Percentiles rank a stretch among this genome's conserved stretches.
Evolutionary conservation across 192 early-diverging fungal genomes (phyloP).

Genomic region (Coemansia sp.): DNA sequence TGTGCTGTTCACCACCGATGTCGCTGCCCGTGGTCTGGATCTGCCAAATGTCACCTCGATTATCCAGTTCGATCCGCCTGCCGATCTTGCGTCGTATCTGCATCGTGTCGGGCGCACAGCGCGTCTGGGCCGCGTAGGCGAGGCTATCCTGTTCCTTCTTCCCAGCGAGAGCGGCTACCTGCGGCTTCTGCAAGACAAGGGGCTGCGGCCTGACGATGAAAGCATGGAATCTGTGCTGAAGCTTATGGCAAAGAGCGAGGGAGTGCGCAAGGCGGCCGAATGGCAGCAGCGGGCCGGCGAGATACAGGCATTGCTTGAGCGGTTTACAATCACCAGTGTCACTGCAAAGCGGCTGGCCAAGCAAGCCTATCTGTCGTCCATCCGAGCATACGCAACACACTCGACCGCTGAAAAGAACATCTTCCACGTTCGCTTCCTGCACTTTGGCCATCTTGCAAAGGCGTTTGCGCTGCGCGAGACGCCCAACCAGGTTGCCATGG

Average conservation of each 20-base stretch:
- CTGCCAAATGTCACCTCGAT: constrained; percentile 89
- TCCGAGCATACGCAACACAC: constrained; percentile 96
- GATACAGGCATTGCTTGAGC: constrained; percentile 48
- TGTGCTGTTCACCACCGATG: constrained; percentile 93
- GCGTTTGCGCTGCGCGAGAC: constrained; percentile 94
- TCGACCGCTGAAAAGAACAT: constrained; percentile 79
- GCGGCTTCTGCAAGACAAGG: constrained; percentile 65
- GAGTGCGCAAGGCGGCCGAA: constrained; percentile 33
- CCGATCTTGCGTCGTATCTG: constrained; percentile 93
- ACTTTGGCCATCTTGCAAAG: constrained; percentile 97
- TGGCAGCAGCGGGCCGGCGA: constrained; percentile 54
- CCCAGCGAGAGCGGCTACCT: constrained; percentile 87
- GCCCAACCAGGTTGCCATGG: constrained; percentile 65
- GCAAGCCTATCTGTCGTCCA: constrained; percentile 82
- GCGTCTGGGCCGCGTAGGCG: constrained; percentile 85
- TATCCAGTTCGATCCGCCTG: constrained; percentile 95
- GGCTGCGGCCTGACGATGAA: constrained; percentile 63
- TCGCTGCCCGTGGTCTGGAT: constrained; percentile 97
- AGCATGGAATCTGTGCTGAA: constrained; percentile 60
- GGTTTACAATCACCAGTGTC: constrained; percentile 34
- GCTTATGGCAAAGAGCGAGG: constrained; percentile 58
- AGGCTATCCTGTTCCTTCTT: constrained; percentile 82
- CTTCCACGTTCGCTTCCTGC: constrained; percentile 93
- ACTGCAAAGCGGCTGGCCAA: constrained; percentile 61
- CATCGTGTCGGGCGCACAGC: constrained; percentile 98